These are phyloP conservation scores for Microascus cirrosus DNA, from an alignment of 2,329 filamentous ascomycete genomes.

Conservation along the genomic window DNA sequence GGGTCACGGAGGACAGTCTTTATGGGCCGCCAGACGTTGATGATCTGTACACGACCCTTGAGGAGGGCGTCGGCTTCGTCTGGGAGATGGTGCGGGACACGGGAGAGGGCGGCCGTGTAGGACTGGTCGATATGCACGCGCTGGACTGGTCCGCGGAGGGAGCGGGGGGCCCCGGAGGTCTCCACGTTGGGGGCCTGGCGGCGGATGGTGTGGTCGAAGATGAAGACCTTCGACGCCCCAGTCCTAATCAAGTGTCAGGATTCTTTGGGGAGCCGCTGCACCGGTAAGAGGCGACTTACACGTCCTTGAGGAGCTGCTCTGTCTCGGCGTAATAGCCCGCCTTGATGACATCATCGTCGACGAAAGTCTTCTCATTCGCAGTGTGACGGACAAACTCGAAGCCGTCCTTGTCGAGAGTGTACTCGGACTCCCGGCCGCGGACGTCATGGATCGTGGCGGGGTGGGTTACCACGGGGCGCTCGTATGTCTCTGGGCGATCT, in stretches of 20 bases:
- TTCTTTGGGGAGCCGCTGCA: too few species aligned
- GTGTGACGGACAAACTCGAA: slow-evolving; percentile 21
- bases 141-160: slow-evolving; percentile 26
- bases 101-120: slow-evolving; percentile 29
- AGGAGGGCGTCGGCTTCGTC: slow-evolving; percentile 30
- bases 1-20: slow-evolving; percentile 40
- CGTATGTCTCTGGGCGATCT: slow-evolving; percentile 21
- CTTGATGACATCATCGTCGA: slow-evolving; percentile 51
- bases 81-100: slow-evolving; percentile 32
- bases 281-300: slow-evolving; percentile 19
- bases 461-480: slow-evolving; percentile 15
- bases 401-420: slow-evolving; percentile 24
- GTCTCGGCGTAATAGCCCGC: slow-evolving; percentile 62
- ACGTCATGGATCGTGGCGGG: slow-evolving; percentile 21
- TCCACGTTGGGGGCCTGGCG: slow-evolving; percentile 22
- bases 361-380: slow-evolving; percentile 23
- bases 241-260: slow-evolving; percentile 31
- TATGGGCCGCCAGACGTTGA: slow-evolving; percentile 43
- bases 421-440: slow-evolving; percentile 21
- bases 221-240: slow-evolving; percentile 41
- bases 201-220: slow-evolving; percentile 52
- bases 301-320: slow-evolving; percentile 52
- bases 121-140: slow-evolving; percentile 48
- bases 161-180: slow-evolving; percentile 30
- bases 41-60: slow-evolving; percentile 35